phyloP scores from a whole-genome alignment of 2,329 filamentous ascomycete species.

The Alternaria consortialis region DNA sequence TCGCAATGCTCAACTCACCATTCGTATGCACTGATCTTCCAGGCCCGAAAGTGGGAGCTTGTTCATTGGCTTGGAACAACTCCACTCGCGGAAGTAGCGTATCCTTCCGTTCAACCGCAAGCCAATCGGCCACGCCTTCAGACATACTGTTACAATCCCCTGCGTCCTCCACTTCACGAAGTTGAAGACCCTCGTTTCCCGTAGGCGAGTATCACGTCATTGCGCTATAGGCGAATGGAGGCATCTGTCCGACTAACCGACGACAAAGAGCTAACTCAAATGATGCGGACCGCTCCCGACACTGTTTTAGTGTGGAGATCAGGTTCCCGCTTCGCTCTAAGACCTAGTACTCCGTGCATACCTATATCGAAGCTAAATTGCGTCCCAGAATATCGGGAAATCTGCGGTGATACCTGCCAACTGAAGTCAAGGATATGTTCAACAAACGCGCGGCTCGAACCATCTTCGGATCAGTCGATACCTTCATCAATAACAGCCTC shows the following conservation, averaged over 20 bases:
- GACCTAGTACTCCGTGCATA: neutral
- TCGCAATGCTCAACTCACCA: neutral
- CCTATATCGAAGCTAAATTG: neutral
- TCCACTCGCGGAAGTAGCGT: neutral
- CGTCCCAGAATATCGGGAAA: neutral
- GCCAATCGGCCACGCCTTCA: neutral
- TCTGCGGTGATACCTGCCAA: neutral
- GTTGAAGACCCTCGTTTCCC: neutral
- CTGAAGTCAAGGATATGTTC: neutral
- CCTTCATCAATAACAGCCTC: neutral
- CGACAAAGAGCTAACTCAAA: neutral
- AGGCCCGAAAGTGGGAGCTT: neutral
- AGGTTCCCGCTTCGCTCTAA: neutral
- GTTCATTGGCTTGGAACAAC: neutral
- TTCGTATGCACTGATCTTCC: neutral
- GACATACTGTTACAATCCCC: neutral
- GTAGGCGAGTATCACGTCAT: neutral
- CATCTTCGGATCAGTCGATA: neutral
- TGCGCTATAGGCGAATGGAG: neutral
- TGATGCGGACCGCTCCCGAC: constrained; percentile 9
- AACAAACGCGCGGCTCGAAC: neutral
- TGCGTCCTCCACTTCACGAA: neutral
- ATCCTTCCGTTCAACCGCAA: neutral
- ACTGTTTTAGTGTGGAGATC: constrained; percentile 3
- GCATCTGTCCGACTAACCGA: neutral